Evolutionary conservation across 2,329 filamentous ascomycete genomes (phyloP), one percentile per base, ranked within the genome.

Genomic region (Colletotrichum horii): DNA sequence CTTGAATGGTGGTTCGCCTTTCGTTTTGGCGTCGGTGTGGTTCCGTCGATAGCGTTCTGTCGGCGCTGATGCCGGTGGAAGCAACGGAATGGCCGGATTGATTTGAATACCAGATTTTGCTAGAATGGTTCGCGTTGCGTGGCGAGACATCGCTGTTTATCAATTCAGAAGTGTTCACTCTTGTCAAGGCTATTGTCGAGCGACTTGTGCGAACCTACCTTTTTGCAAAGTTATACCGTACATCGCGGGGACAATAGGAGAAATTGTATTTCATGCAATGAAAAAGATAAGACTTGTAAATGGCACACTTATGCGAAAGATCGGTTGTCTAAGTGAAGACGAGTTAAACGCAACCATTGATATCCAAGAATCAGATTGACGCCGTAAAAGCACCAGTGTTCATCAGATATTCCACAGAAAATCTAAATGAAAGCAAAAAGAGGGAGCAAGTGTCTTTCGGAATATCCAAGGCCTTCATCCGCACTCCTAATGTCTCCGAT

Each of bases 301-400:
- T 52, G 22, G n/a, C 0, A 22, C n/a, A 1, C 43, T 22, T 3
- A 4, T 1, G 6, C 43, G n/a, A 14, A 24, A 52, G 0, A 14
- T 52, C n/a, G n/a, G 24, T 12, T 52, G n/a, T 22, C 14, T 12
- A 52, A 52, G 43, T 52, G 43, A 8, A 52, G 12, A 22, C 43
- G n/a, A 52, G 14, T 11, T 22, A 22, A 8, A 22, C 43, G 24
- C 8, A 19, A 43, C 3, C 38, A 22, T 11, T 22, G 43, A 14
- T 1, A 1, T 52, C 6, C 43, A 14, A 14, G 0, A 22, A 22
- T 7, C 6, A 22, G n/a, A 22, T 52, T 52, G 43, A 52, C 43
- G 43, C 6, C 43, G 43, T n/a, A 14, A 22, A 52, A 52, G 2
- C n/a, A 52, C 14, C 43, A 52, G 12, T 52, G 6, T 24, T 22